These are phyloP conservation scores for Phascolomyces articulosus DNA, from an alignment of 371 early-diverging fungal species.

Conservation along the genomic window DNA sequence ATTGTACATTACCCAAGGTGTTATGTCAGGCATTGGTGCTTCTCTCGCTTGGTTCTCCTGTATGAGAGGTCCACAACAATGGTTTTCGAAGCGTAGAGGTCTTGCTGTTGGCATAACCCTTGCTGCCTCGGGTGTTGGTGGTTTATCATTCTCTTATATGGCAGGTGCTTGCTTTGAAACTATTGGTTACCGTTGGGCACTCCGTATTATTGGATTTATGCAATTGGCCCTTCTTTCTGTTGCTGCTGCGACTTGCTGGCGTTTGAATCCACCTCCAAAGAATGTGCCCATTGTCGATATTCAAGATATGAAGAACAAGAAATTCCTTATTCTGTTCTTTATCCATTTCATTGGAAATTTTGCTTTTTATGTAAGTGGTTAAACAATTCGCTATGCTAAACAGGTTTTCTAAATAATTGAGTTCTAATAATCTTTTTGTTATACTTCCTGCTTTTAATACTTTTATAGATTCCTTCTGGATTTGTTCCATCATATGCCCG, in stretches of 20 bases:
- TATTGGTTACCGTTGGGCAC: conserved; percentile 65
- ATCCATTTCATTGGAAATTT: conserved; percentile 41
- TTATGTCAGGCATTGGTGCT: conserved; percentile 22
- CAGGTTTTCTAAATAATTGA: background rate
- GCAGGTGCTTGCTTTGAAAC: conserved; percentile 50
- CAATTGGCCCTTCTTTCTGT: conserved; percentile 33
- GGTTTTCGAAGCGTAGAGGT: conserved; percentile 22
- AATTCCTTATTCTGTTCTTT: conserved; percentile 24
- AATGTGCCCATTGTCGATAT: conserved; percentile 40
- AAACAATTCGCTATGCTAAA: background rate
- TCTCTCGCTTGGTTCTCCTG: conserved; percentile 19
- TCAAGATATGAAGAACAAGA: conserved; percentile 25
- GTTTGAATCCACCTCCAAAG: conserved; percentile 19
- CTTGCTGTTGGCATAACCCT: conserved; percentile 13
- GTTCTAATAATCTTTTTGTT: background rate
- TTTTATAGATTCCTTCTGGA: conserved; percentile 14
- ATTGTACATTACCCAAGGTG: conserved; percentile 26
- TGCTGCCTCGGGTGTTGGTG: conserved; percentile 73
- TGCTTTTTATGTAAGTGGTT: conserved; percentile 29
- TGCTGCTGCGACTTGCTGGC: conserved; percentile 10
- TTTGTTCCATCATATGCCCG: conserved; percentile 33
- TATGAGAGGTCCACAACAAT: conserved; percentile 16
- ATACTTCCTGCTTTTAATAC: background rate
- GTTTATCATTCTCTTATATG: conserved; percentile 61
- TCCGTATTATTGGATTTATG: conserved; percentile 53